Percentiles rank a stretch among this genome's conserved stretches.
Conservation (phyloP, 1,284 basidiomycete genomes). For the Trichosporon faecale region DNA sequence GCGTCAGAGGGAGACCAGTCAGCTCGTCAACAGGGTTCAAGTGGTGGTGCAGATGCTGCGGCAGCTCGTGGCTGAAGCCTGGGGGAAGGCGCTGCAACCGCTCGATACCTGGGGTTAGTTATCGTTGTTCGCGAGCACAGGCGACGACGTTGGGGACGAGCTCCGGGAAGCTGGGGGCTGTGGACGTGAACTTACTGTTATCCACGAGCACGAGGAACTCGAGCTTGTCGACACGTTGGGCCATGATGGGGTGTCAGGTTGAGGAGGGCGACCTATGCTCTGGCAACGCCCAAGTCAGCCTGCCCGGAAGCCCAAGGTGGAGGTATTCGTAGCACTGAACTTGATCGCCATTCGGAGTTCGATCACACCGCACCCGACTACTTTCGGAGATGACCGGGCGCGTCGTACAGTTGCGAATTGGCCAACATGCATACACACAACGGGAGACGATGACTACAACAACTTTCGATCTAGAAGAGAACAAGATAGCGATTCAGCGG, state of each 20-base stretch:
- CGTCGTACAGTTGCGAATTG: background rate
- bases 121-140: no score
- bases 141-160: background rate
- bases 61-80: constrained; percentile 69
- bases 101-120: constrained; percentile 22
- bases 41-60: constrained; percentile 57
- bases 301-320: background rate
- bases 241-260: constrained; percentile 7
- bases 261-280: background rate
- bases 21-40: constrained; percentile 54
- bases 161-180: background rate
- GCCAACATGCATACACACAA: background rate
- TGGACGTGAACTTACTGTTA: constrained; percentile 29
- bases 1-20: constrained; percentile 64
- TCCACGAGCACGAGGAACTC: constrained; percentile 45
- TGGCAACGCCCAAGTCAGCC: background rate
- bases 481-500: no score
- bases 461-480: no score
- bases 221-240: constrained; percentile 38
- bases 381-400: constrained; percentile 1
- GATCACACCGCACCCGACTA: background rate
- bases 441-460: no score
- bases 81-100: constrained; percentile 75
- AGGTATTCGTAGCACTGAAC: background rate
- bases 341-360: constrained; percentile 1